These are phyloP conservation scores for Penicillium nordicum DNA, from an alignment of 2,329 filamentous ascomycete genomes.

Conservation along the genomic window DNA sequence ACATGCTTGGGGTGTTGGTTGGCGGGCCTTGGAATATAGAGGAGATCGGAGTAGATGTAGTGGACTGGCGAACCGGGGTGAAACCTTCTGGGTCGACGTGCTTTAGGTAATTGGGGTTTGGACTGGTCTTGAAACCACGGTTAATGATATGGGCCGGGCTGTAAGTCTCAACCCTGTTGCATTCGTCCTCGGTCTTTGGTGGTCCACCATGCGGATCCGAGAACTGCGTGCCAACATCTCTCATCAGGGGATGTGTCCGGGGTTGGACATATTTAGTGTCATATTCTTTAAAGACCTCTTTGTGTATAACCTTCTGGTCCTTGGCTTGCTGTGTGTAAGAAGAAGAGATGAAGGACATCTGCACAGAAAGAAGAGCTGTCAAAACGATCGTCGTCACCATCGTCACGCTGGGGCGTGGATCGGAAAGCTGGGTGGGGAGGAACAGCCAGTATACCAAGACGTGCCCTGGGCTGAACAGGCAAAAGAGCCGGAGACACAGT, in stretches of 20 bases:
- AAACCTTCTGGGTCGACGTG: slow-evolving; percentile 66
- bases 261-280: slow-evolving; percentile 95
- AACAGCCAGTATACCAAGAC: slow-evolving; percentile 87
- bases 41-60: slow-evolving; percentile 42
- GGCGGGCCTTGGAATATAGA: slow-evolving; percentile 29
- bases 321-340: slow-evolving; percentile 81
- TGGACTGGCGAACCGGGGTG: slow-evolving; percentile 39
- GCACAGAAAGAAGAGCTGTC: slow-evolving; percentile 68
- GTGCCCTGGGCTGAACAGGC: slow-evolving; percentile 89
- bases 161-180: slow-evolving; percentile 59
- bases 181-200: slow-evolving; percentile 42
- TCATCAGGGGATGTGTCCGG: slow-evolving; percentile 73
- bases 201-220: slow-evolving; percentile 43
- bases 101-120: slow-evolving; percentile 74
- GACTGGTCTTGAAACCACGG: slow-evolving; percentile 73
- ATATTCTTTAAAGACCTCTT: slow-evolving; percentile 91
- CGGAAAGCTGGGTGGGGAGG: slow-evolving; percentile 70
- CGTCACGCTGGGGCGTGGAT: slow-evolving; percentile 79
- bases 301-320: slow-evolving; percentile 79
- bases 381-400: slow-evolving; percentile 79
- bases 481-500: slow-evolving; percentile 76
- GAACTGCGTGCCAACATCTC: slow-evolving; percentile 76
- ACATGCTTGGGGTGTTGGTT: slow-evolving; percentile 42
- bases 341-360: slow-evolving; percentile 70
- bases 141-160: slow-evolving; percentile 63